A percentile compares a stretch with the other conserved stretches of the same genome.
phyloP scores from a whole-genome alignment of 2,329 filamentous ascomycete species.

The Fusarium sp. region DNA sequence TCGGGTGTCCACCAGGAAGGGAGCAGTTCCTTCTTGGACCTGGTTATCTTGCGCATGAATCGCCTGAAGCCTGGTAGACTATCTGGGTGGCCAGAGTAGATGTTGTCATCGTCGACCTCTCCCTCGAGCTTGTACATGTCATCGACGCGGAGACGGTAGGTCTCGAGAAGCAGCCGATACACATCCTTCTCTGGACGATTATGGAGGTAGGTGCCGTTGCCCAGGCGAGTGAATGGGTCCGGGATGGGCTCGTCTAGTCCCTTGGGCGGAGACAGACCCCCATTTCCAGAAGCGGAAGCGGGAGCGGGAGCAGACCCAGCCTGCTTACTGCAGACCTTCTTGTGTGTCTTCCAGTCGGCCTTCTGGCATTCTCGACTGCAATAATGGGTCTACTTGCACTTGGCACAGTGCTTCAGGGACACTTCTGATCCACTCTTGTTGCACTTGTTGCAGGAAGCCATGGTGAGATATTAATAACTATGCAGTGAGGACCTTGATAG shows the following conservation, averaged over 20 bases:
- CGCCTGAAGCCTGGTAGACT: constrained; percentile 50
- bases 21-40: constrained; percentile 47
- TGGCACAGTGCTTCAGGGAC: neutral
- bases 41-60: constrained; percentile 49
- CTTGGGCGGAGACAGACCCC: neutral
- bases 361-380: neutral
- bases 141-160: constrained; percentile 59
- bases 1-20: constrained; percentile 59
- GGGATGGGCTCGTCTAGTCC: neutral
- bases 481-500: neutral
- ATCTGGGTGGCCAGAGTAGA: constrained; percentile 45
- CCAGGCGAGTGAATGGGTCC: neutral
- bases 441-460: neutral
- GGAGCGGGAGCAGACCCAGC: neutral
- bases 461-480: neutral
- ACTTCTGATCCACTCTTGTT: neutral
- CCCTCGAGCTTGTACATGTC: constrained; percentile 51
- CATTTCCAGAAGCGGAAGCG: neutral
- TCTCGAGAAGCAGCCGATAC: constrained; percentile 60
- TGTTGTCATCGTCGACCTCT: constrained; percentile 42
- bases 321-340: neutral
- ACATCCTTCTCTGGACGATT: constrained; percentile 57
- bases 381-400: neutral
- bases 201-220: constrained; percentile 47
- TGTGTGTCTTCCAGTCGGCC: neutral